Evolutionary conservation across 495 filamentous ascomycete species (phyloP), one percentile per base, ranked within the genome.

Genomic region (Daldinia loculata): DNA sequence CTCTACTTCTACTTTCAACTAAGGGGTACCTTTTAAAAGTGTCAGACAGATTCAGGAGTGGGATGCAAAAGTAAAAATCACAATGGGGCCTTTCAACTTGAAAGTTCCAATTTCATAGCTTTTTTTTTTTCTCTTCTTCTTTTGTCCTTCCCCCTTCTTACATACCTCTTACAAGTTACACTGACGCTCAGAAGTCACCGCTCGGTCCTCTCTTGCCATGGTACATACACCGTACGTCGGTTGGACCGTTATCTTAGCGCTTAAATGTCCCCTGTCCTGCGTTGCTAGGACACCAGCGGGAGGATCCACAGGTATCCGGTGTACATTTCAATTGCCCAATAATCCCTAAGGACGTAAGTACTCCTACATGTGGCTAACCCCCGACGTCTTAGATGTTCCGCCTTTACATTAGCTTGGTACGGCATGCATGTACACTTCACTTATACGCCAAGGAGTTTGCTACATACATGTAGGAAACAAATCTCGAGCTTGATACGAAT

Each of bases 231-330:
- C n/a, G 19, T 61, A 56, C 14, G 53, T 32, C 17, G 39, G 29
- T n/a, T 19, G 24, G 41, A 45, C 17, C 24, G 41, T 22, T 58
- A 55, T 71, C 63, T 63, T 72, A 67, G 69, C 63, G 60, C 39
- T 64, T 22, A 43, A 63, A 45, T 7, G 27, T 30, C 32, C 60
- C 45, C 39, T 43, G 24, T 24, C 45, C 41, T 22, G 41, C 55
- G 69, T 67, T 63, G 69, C 63, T 61, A 64, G 69, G 63, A 48
- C 56, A 72, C 34, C 32, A 59, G 34, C 52, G 51, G 56, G 55
- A 66, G 27, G 58, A 69, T 26, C 51, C 53, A 68, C 57, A 36
- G 58, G 36, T 43, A 56, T 34, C 24, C 12, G 51, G 26, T 50
- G 27, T 56, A 52, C 11, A 19, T 39, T 48, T 48, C 19, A 48